Base-by-base conservation (phyloP, 2,329 filamentous ascomycete species). In the Aspergillus melleus region DNA sequence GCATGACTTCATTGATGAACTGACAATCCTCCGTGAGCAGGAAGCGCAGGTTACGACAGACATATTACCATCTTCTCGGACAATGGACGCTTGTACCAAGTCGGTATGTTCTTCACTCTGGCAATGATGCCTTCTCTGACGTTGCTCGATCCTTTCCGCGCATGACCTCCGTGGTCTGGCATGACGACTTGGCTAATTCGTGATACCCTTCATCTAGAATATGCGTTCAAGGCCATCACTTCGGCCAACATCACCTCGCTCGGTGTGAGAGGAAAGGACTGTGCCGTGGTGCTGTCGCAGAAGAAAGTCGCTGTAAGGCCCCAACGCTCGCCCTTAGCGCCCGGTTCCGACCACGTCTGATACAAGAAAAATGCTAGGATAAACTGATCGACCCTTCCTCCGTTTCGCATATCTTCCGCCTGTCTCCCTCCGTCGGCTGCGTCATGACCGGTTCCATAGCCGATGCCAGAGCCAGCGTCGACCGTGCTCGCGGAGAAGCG, bases 31-130 rank as follows among this genome's bases (percentile, higher is more conserved):
- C 62, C 69, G 58, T 64, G 64, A 64, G 66, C 72, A 92, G 89
- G 89, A 79, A 90, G 88, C 81, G 89, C 91, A 80, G 93, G 92
- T 75, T 98, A 96, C 82, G 95, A 99, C 81, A 88, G 95, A 84
- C 95, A 99, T 81, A 99, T 99, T 74, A 99, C 95, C 77, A 98
- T 99, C 85, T 99, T 99, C 84, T 97, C 95, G 64, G 95, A 99
- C 79, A 93, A 97, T 82, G 95, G 95, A 74, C 89, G 95, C 77
- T 84, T 99, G 77, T 99, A 98, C 79, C 95, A 99, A 97, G 95
- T 99, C 79, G 95, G 95, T 98, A 70, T 60, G 74, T 71, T 55
- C 5, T 44, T 20, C 22, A 19, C 36, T 20, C 53, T 47, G 19
- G 39, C 16, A 9, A 11, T 20, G 11, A 29, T 20, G 3, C 39